These are phyloP conservation scores for Catharanthus roseus DNA, from an alignment of 257 asterid species.

Conservation along the genomic window DNA sequence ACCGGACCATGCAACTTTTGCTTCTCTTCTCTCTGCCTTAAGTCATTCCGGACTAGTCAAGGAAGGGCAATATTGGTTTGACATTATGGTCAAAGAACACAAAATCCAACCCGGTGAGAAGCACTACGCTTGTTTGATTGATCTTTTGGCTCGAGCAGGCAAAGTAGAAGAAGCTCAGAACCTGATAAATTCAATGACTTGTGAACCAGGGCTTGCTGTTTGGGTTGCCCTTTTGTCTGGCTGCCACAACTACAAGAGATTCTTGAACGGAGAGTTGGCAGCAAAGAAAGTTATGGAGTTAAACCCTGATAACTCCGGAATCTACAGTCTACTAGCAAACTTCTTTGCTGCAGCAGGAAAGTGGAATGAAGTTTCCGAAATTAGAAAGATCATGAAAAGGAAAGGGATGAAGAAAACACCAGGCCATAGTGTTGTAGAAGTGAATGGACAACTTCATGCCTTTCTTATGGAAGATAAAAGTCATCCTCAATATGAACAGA, in stretches of 20 bases:
- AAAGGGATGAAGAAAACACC: slow-evolving; percentile 60
- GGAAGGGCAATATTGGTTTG: slow-evolving; percentile 60
- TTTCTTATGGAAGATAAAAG: slow-evolving; percentile 58
- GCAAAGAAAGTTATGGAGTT: slow-evolving; percentile 65
- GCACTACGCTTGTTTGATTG: slow-evolving; percentile 70
- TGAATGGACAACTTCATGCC: slow-evolving; percentile 50
- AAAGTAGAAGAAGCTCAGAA: slow-evolving; percentile 56
- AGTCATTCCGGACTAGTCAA: slow-evolving; percentile 73
- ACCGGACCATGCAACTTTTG: slow-evolving; percentile 83
- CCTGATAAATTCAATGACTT: slow-evolving; percentile 39
- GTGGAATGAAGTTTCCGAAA: slow-evolving; percentile 63
- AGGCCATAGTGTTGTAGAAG: slow-evolving; percentile 57
- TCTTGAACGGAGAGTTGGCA: slow-evolving; percentile 46
- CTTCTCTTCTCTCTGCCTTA: slow-evolving; percentile 74
- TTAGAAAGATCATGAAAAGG: slow-evolving; percentile 54
- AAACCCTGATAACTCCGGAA: slow-evolving; percentile 48
- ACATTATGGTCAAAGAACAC: slow-evolving; percentile 50
- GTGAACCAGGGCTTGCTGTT: slow-evolving; percentile 51
- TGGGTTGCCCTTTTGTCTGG: slow-evolving; percentile 89
- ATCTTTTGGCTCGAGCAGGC: slow-evolving; percentile 83
- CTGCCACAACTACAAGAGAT: slow-evolving; percentile 60
- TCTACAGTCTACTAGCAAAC: slow-evolving; percentile 57
- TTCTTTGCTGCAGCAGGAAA: slow-evolving; percentile 66
- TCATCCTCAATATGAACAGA: slow-evolving; percentile 46
- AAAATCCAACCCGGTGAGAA: slow-evolving; percentile 62